These are phyloP conservation scores for Metarhizium brunneum DNA, from an alignment of 2,329 filamentous ascomycete genomes.

Conservation along the genomic window DNA sequence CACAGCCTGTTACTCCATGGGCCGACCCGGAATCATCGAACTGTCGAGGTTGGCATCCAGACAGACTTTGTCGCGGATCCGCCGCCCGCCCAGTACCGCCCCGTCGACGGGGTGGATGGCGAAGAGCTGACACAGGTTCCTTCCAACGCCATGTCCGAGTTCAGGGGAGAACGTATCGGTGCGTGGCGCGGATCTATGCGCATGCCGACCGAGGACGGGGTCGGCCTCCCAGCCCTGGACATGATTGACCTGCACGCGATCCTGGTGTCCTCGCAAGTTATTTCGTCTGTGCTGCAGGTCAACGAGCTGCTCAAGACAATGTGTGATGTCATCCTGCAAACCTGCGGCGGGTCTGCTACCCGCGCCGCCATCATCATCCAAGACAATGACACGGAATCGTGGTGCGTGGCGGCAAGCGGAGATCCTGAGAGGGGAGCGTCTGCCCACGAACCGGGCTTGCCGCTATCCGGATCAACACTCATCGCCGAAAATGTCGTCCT, in stretches of 20 bases:
- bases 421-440: conserved; percentile 60
- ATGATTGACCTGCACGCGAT: conserved; percentile 78
- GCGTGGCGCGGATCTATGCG: conserved; percentile 55
- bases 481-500: conserved; percentile 70
- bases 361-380: conserved; percentile 67
- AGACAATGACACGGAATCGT: conserved; percentile 51
- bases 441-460: conserved; percentile 56
- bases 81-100: conserved; percentile 40
- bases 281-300: conserved; percentile 68
- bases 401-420: conserved; percentile 67
- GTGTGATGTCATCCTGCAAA: conserved; percentile 72
- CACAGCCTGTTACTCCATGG: conserved; percentile 59
- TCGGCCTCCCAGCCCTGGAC: conserved; percentile 63
- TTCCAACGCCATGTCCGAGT: conserved; percentile 36
- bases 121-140: conserved; percentile 32
- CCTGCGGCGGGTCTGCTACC: conserved; percentile 61
- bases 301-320: conserved; percentile 71
- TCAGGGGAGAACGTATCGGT: conserved; percentile 49
- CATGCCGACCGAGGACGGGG: conserved; percentile 44
- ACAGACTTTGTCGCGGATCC: conserved; percentile 58
- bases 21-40: conserved; percentile 47
- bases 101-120: conserved; percentile 34
- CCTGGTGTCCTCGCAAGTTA: conserved; percentile 67
- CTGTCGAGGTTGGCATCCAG: conserved; percentile 56
- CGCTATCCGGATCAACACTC: conserved; percentile 54